Evolutionary conservation across 2,329 filamentous ascomycete genomes (phyloP).

Genomic region (Drechslerella stenobrocha): DNA sequence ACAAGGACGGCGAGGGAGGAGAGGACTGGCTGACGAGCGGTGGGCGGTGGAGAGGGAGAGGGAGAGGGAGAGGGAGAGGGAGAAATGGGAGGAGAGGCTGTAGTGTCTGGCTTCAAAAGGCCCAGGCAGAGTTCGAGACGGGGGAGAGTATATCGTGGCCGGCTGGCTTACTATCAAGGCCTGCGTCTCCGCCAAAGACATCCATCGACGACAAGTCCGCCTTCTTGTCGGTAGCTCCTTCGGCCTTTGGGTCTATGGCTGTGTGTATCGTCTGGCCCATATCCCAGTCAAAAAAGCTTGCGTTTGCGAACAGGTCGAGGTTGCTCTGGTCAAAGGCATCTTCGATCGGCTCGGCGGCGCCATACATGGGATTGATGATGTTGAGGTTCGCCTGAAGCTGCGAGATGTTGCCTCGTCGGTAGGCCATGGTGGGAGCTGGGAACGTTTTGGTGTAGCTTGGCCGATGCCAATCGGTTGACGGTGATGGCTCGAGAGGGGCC

Average conservation of each 20-base stretch:
- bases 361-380: conserved; percentile 45
- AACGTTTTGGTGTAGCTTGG: conserved; percentile 2
- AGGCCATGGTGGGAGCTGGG: conserved; percentile 7
- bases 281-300: conserved; percentile 79
- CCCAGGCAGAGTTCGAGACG: too few species aligned
- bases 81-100: too few species aligned
- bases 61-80: background rate
- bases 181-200: conserved; percentile 33
- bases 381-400: conserved; percentile 47
- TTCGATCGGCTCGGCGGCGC: conserved; percentile 54
- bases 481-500: background rate
- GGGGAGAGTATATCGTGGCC: too few species aligned
- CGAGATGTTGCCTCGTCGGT: conserved; percentile 29
- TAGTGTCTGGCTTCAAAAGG: too few species aligned
- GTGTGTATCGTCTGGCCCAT: conserved; percentile 63
- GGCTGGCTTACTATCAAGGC: conserved; percentile 46
- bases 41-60: background rate
- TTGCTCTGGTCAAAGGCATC: conserved; percentile 69
- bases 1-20: background rate
- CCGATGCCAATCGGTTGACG: background rate
- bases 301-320: conserved; percentile 77
- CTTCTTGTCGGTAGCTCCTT: conserved; percentile 35
- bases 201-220: conserved; percentile 31
- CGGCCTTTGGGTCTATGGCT: conserved; percentile 43
- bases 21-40: background rate